Conservation (phyloP, 1,284 basidiomycete species). For the Phlebopus sp. region DNA sequence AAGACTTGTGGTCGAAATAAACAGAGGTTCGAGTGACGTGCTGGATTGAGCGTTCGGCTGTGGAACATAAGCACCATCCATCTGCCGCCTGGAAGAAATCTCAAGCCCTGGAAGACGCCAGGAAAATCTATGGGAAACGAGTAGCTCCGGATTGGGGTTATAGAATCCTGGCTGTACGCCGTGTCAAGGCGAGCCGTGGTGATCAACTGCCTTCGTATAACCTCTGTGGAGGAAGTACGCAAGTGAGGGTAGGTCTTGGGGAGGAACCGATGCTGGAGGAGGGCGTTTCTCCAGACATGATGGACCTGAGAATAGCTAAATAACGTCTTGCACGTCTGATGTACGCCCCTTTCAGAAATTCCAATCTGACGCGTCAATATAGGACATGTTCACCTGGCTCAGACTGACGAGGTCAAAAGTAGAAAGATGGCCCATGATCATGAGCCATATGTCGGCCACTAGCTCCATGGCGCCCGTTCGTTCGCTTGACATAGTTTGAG, state of each 20-base stretch:
- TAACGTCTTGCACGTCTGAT: constrained; percentile 28
- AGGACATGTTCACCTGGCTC: constrained; percentile 20
- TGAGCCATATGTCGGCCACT: constrained; percentile 28
- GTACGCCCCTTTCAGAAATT: too few species aligned
- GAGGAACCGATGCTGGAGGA: constrained; percentile 24
- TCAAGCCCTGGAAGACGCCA: constrained; percentile 30
- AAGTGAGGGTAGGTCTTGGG: constrained; percentile 27
- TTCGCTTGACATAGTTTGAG: not conserved
- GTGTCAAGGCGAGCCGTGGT: constrained; percentile 24
- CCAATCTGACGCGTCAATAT: not conserved
- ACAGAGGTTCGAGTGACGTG: constrained; percentile 30
- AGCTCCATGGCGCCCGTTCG: constrained; percentile 15
- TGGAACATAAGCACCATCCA: constrained; percentile 32
- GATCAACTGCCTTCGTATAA: constrained; percentile 23
- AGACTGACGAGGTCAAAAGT: constrained; percentile 24
- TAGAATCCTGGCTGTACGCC: constrained; percentile 16
- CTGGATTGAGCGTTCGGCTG: constrained; percentile 30
- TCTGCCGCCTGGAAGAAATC: constrained; percentile 27
- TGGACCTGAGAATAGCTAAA: constrained; percentile 22
- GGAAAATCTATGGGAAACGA: constrained; percentile 31
- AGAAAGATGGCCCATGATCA: constrained; percentile 29
- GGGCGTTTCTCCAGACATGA: constrained; percentile 25
- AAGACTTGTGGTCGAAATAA: constrained; percentile 20
- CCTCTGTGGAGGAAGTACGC: constrained; percentile 13
- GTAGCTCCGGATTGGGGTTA: constrained; percentile 20